phyloP scores from a whole-genome alignment of 1,139 yeast species.

The Meyerozyma guilliermondii region DNA sequence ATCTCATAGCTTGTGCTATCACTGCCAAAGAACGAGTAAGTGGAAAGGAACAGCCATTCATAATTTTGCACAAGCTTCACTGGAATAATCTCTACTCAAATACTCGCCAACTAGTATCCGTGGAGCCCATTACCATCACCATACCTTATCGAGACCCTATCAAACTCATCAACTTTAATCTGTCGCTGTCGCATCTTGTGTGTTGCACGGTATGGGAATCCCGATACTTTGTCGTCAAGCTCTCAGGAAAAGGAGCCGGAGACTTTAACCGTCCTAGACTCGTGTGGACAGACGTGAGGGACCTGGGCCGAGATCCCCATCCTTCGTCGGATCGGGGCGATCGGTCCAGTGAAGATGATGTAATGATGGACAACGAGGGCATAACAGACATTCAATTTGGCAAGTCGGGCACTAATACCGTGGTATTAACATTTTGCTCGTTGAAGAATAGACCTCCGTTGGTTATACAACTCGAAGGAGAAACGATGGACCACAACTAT shows the following conservation, averaged over 20 bases:
- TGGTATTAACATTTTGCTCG: constrained; percentile 34
- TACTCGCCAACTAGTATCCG: constrained; percentile 20
- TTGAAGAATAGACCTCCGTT: constrained; percentile 34
- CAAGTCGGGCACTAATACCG: constrained; percentile 26
- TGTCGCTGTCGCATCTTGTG: constrained; percentile 62
- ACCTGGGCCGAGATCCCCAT: constrained; percentile 7
- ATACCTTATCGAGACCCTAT: constrained; percentile 85
- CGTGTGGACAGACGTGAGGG: constrained; percentile 34
- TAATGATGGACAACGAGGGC: constrained; percentile 74
- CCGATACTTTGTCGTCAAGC: constrained; percentile 67
- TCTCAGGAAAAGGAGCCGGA: constrained; percentile 34
- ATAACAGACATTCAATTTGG: constrained; percentile 76
- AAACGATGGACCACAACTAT: constrained; percentile 21
- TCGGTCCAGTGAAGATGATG: constrained; percentile 15
- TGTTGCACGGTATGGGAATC: constrained; percentile 86
- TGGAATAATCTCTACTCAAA: constrained; percentile 17
- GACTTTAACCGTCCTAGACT: constrained; percentile 57
- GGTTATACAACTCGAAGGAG: constrained; percentile 33
- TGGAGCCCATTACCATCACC: constrained; percentile 65
- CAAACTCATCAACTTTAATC: constrained; percentile 64
- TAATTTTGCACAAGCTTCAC: constrained; percentile 55
- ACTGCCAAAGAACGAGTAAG: constrained; percentile 71
- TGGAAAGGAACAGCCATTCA: constrained; percentile 74
- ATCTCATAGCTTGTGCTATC: constrained; percentile 72
- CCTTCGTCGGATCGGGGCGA: constrained; percentile 14